Evolutionary conservation across 305 asterid species (phyloP).

Genomic region (Fraxinus xanthoxyloides): DNA sequence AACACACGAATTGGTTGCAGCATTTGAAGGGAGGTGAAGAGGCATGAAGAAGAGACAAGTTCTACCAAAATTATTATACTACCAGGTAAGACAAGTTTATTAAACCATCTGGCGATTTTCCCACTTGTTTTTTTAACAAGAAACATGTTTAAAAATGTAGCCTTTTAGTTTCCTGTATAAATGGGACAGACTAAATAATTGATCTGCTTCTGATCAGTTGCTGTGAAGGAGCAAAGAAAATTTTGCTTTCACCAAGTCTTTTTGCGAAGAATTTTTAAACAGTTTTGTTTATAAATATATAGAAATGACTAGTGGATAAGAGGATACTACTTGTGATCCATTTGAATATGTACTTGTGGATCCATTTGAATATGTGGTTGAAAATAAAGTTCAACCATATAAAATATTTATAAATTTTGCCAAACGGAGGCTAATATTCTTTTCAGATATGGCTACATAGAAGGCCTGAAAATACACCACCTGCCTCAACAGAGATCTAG

Average conservation of each 20-base stretch:
- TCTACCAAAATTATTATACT: neutral
- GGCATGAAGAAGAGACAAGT: neutral
- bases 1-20: neutral
- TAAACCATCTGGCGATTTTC: neutral
- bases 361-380: neutral
- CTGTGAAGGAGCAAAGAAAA: neutral
- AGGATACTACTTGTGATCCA: neutral
- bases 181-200: neutral
- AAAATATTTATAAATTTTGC: neutral
- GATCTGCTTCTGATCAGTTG: neutral
- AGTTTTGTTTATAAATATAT: neutral
- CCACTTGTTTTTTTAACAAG: neutral
- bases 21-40: neutral
- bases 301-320: neutral
- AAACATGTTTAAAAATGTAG: neutral
- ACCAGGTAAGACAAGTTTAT: neutral
- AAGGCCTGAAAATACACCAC: neutral
- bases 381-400: neutral
- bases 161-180: neutral
- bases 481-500: neutral
- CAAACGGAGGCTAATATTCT: neutral
- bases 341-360: neutral
- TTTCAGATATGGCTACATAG: neutral
- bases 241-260: neutral
- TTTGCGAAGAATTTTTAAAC: neutral